Base-by-base conservation (phyloP, 2,329 filamentous ascomycete genomes). In the Aspergillus uvarum region DNA sequence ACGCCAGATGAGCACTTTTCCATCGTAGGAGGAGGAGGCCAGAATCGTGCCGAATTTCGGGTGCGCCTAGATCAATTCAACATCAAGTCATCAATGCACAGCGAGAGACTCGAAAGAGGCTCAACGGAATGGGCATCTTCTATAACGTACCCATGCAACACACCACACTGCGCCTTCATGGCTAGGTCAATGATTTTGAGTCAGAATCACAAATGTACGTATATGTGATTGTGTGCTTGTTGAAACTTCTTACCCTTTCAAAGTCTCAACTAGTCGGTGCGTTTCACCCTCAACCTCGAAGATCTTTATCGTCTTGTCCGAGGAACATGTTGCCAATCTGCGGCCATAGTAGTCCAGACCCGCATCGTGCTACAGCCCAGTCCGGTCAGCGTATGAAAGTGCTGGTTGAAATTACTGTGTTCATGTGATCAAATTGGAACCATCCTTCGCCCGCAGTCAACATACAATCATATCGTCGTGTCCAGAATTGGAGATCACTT, bases 381-480 rank as follows among this genome's bases (percentile, higher is more conserved):
- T 5, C 38, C 38, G 42, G 16, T 55, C 42, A 55, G 53, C 47
- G 0, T 11, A 24, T 47, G 35, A 19, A 47, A 31, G 31, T 38
- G 31, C 24, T 21, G 22, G 53, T 32, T 44, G 51, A 61, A 64
- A 32, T 59, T 56, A 35, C 21, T 26, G 16, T n/a, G 16, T 16
- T 12, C n/a, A 60, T 31, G 4, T 57, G 4, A 8, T 32, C 47
- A 42, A 11, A 29, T 14, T 42, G 5, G 6, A 51, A n/a, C n/a
- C 3, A 8, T 21, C 10, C 10, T 14, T 3, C 21, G 21, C 12
- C 32, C 19, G 29, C 8, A 10, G 5, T 29, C 53, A 59, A 59
- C 91, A 73, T 92, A 98, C 94, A 85, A 99, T 97, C 94, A 98
- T 98, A 77, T 97, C 94, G 89, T 98, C 94, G 82, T 99, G 95